Conservation (phyloP, 352 stramenopile species). For the Globisporangium polare region DNA sequence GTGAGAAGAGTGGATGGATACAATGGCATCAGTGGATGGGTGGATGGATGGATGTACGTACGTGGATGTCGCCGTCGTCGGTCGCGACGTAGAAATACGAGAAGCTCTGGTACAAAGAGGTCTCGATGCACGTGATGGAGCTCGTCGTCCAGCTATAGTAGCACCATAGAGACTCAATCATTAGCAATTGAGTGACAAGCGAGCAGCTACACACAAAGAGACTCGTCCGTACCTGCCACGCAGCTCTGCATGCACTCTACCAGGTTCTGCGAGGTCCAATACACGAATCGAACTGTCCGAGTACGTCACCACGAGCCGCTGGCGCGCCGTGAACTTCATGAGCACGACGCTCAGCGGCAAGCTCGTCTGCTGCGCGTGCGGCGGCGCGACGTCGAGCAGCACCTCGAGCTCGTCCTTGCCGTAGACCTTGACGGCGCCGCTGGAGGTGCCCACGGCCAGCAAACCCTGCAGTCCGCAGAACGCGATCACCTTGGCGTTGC, state of each 20-base stretch:
- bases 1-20: too few relatives aligned
- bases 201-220: not conserved
- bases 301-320: conserved; percentile 61
- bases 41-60: conserved; percentile 15
- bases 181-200: not conserved
- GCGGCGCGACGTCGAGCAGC: conserved; percentile 35
- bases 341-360: conserved; percentile 42
- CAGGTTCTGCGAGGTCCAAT: conserved; percentile 37
- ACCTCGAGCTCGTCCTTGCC: conserved; percentile 58
- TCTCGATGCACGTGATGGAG: conserved; percentile 63
- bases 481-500: conserved; percentile 51
- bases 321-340: conserved; percentile 61
- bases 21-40: too few relatives aligned
- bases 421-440: conserved; percentile 64
- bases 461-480: conserved; percentile 63
- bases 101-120: conserved; percentile 45
- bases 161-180: not conserved
- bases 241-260: conserved; percentile 21
- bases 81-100: conserved; percentile 73
- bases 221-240: conserved; percentile 13
- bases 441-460: conserved; percentile 61
- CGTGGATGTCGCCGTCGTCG: conserved; percentile 59
- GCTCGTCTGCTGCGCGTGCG: conserved; percentile 23
- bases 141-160: conserved; percentile 65
- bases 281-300: conserved; percentile 62